Percentiles rank a stretch among this genome's conserved stretches.
These are phyloP conservation scores for Rhynchospora pubera DNA, from an alignment of 176 grass and related monocot genomes.

Conservation along the genomic window DNA sequence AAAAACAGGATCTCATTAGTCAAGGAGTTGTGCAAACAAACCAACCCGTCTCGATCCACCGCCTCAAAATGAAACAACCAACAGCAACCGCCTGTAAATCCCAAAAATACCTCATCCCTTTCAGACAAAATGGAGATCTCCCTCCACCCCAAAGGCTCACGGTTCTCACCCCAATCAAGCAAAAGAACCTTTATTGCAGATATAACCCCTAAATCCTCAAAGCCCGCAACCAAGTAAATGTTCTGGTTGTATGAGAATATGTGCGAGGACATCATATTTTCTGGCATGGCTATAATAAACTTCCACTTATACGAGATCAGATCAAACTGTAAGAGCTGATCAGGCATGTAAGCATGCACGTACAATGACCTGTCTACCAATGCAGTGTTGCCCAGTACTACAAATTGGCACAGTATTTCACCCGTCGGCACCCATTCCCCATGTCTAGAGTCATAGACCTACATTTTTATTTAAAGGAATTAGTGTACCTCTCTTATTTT, in stretches of 20 bases:
- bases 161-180: conserved; percentile 7
- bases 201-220: conserved; percentile 20
- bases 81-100: neutral
- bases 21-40: conserved; percentile 19
- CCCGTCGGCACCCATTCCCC: neutral
- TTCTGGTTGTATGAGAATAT: neutral
- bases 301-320: conserved; percentile 9
- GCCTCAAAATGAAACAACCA: conserved; percentile 26
- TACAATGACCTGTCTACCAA: conserved; percentile 5
- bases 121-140: conserved; percentile 5
- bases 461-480: neutral
- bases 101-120: conserved; percentile 1
- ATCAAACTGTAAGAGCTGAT: conserved; percentile 21
- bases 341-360: conserved; percentile 19
- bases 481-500: neutral
- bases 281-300: conserved; percentile 10
- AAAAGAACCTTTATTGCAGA: neutral
- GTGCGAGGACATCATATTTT: conserved; percentile 22
- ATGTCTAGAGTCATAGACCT: conserved; percentile 18
- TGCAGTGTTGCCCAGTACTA: conserved; percentile 13
- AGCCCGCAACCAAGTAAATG: conserved; percentile 16
- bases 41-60: conserved; percentile 7
- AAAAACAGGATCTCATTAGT: conserved; percentile 14
- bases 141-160: neutral
- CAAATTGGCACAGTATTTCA: neutral